phyloP scores from a whole-genome alignment of 208 protist genomes.

The Herpetomonas samuelpessoai region DNA sequence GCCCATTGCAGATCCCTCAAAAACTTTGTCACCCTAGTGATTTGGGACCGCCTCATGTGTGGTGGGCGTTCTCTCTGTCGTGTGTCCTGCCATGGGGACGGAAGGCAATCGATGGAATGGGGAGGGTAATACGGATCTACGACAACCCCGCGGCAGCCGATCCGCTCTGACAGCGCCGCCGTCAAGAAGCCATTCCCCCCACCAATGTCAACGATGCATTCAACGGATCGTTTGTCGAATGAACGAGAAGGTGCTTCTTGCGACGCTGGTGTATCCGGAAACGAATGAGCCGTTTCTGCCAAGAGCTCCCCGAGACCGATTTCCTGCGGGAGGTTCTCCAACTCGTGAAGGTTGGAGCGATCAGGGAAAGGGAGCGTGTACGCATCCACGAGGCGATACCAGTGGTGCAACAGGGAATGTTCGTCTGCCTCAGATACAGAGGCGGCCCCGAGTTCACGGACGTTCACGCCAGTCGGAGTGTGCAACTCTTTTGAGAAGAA shows the following conservation, averaged over 20 bases:
- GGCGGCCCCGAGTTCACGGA: no score
- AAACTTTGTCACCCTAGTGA: conserved; percentile 14
- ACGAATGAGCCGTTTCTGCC: no score
- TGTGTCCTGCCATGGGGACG: conserved; percentile 18
- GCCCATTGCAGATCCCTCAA: conserved; percentile 27
- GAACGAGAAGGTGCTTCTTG: no score
- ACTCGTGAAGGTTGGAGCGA: conserved; percentile 71
- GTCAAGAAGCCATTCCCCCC: conserved; percentile 49
- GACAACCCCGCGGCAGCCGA: conserved; percentile 31
- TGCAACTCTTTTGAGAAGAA: no score
- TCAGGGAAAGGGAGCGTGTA: conserved; percentile 73
- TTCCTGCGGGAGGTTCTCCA: conserved; percentile 85
- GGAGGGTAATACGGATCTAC: conserved; percentile 37
- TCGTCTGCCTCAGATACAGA: no score
- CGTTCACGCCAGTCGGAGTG: no score
- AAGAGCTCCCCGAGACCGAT: conserved; percentile 74
- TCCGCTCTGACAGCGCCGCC: conserved; percentile 28
- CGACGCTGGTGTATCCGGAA: no score
- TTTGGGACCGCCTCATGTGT: conserved; percentile 4
- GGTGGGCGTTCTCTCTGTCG: conserved; percentile 11
- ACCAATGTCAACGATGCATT: conserved; percentile 38
- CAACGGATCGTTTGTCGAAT: no score
- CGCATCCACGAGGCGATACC: conserved; percentile 43
- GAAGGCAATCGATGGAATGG: conserved; percentile 39
- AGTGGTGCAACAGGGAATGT: no score